Base-by-base conservation (phyloP, 495 filamentous ascomycete species). In the Hypoxylon lenormandii region DNA sequence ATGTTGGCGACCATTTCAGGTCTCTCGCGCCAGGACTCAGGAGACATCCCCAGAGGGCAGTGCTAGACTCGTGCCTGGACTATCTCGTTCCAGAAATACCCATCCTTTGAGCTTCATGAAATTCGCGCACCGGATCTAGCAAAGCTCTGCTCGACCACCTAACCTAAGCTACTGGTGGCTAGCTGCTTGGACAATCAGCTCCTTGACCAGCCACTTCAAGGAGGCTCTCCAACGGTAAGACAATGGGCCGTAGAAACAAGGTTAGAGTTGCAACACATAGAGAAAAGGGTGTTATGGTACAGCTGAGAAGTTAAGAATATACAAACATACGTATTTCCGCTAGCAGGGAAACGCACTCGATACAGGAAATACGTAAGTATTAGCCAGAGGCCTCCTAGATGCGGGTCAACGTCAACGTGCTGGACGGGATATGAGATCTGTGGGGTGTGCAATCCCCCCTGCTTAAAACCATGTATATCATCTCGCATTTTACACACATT, bases 121-220 rank as follows among this genome's bases (percentile, higher is more conserved):
- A 75, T 73, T 74, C 73, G 70, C 73, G 73, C 70, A 75, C 66
- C 70, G 56, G 48, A 68, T 75, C 45, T 46, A 64, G 70, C 49
- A 75, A 73, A 36, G 58, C 60, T 65, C 47, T 61, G 36, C 22
- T 50, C 10, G 45, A 51, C 42, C 47, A 12, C 15, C 19, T 15
- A n/a, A n/a, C n/a, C n/a, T n/a, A n/a, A n/a, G n/a, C n/a, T n/a
- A n/a, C n/a, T n/a, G n/a, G n/a, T n/a, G 28, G 43, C 33, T 49
- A 51, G 56, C 38, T 43, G 42, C 6, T 48, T 38, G 5, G 62
- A 28, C 21, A 50, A 54, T 30, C 21, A 63, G 40, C 45, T 48
- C 40, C 55, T 55, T 26, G 30, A 23, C 18, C 18, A 33, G 45
- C 30, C 33, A 28, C 50, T 55, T 13, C 23, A 45, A 33, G 61